phyloP scores from a whole-genome alignment of 371 early-diverging fungal species.

The Smittium culicis region DNA sequence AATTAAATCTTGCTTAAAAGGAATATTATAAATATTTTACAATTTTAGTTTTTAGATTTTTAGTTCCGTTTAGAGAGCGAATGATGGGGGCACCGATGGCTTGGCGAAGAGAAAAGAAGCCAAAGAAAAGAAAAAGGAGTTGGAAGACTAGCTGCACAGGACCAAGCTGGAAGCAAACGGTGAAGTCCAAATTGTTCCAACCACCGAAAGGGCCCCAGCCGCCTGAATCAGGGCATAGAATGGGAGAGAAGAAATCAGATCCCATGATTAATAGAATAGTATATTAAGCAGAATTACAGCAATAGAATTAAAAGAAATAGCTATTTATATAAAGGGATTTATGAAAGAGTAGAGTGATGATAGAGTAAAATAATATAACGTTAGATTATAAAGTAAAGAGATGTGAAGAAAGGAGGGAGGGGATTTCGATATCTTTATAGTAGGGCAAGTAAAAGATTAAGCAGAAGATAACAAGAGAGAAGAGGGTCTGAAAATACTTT shows the following conservation, averaged over 20 bases:
- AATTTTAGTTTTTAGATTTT: not conserved
- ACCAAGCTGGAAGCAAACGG: conserved; percentile 19
- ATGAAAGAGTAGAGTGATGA: no score
- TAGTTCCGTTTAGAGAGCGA: conserved; percentile 1
- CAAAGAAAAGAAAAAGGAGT: conserved; percentile 5
- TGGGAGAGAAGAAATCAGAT: not conserved
- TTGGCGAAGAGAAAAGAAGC: conserved; percentile 3
- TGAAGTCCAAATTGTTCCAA: conserved; percentile 18
- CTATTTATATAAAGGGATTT: no score
- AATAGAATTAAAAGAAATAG: no score
- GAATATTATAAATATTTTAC: not conserved
- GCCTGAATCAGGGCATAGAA: conserved; percentile 13
- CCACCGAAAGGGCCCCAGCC: conserved; percentile 30
- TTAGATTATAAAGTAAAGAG: no score
- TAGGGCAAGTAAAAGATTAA: no score
- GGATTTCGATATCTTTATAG: no score
- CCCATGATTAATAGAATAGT: no score
- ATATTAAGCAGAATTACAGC: no score
- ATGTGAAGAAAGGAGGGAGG: no score
- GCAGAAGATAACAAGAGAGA: no score
- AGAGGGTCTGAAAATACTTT: no score
- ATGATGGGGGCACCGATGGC: conserved; percentile 2
- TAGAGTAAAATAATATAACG: no score
- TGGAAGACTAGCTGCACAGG: conserved; percentile 8
- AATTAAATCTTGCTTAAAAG: not conserved